Evolutionary conservation across 257 asterid genomes (phyloP), one percentile per base, ranked within the genome.

Genomic region (Solanum stenotomum): DNA sequence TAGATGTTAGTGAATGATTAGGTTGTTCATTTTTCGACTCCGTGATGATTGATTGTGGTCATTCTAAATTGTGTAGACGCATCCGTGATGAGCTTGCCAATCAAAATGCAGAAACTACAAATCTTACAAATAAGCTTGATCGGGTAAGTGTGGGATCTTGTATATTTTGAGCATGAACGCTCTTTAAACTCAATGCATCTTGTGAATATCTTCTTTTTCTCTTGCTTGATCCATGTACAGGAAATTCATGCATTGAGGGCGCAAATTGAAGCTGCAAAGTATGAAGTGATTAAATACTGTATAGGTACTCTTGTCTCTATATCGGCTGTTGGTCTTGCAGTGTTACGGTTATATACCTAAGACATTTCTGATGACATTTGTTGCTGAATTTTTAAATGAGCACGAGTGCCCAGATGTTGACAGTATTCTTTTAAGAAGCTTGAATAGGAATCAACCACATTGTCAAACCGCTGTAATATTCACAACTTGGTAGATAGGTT

Each of bases 161-260:
- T 5, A 9, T 49, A 75, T 38, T 22, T 87, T 6, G 72, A 33
- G n/a, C n/a, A 23, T 49, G 37, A 82, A 29, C 6, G 11, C 49
- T 82, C 29, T 29, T 29, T 82, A 6, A 49, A 49, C 31, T 49
- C 86, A 29, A 22, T 82, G 9, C 16, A 49, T 49, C 27, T 29
- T 81, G 10, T 81, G 42, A 81, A 46, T 29, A 29, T 31, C 34
- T 18, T 78, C 18, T 11, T 27, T 20, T 18, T 5, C 20, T 82
- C 18, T 29, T 31, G 68, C 68, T 49, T 85, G 56, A 78, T 74
- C 35, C 85, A 38, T 63, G 31, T 35, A 65, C 13, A 92, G 96
- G 96, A 93, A 87, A 91, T 92, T 35, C 92, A 93, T 90, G 91
- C 93, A n/a, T 56, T 92, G 91, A 92, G 90, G 90, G 94, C 94